Evolutionary conservation across 1,284 basidiomycete genomes (phyloP), one percentile per base, ranked within the genome.

Genomic region (Sporisorium graminicola): DNA sequence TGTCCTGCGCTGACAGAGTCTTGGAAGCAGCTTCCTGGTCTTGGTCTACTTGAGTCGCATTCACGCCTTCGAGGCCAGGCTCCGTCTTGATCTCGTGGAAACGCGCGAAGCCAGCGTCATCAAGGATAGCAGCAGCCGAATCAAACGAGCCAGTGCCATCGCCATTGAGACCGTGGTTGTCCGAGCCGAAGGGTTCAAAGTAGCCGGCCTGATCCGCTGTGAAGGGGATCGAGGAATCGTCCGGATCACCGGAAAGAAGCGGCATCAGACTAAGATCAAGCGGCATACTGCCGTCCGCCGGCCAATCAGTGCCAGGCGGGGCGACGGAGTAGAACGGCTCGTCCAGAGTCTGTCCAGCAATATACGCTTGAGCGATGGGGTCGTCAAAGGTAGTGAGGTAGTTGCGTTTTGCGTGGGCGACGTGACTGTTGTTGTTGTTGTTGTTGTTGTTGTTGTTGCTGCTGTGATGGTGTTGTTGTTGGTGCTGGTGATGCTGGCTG

Each of bases 271-370:
- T 57, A 44, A 65, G 44, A 27, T 74, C 65, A n/a, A 74, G 65
- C 1, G 72, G 63, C n/a, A 69, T 37, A 18, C 56, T 51, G 20
- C 60, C 57, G 22, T 71, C 64, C 2, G 56, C 29, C 13, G 58
- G 59, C 52, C 53, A 66, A 5, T 52, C 52, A 9, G 56, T 40
- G 2, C 50, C 58, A 18, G 73, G 64, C 13, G 73, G 60, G 4
- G 67, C 64, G 3, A 75, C 40, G 6, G 73, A 75, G 51, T 75
- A 75, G 73, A 75, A 75, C 4, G 73, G 67, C 57, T 75, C 73
- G 24, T 70, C 61, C 1, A 75, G 49, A 0, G 56, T 61, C 40
- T 75, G 73, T 4, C 63, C 67, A 4, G 73, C 67, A 31, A 75
- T 75, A 44, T 75, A 75, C 8, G 73, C 73, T 42, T 75, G 60